A percentile compares a stretch with the other conserved stretches of the same genome.
These are phyloP conservation scores for Suhomyces panamericanus DNA, from an alignment of 1,139 yeast genomes.

Conservation along the genomic window DNA sequence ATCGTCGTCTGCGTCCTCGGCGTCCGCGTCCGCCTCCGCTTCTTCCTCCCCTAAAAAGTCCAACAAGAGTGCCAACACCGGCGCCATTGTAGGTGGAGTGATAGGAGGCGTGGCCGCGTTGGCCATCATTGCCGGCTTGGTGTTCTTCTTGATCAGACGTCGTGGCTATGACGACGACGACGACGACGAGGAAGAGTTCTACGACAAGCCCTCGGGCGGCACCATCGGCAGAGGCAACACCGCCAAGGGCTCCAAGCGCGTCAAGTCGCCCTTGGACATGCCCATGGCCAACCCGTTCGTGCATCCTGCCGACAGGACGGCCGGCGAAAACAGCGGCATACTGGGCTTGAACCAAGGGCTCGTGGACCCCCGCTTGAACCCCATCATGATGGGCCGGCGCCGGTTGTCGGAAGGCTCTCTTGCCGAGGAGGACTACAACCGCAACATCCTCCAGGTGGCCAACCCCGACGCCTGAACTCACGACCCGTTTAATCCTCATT, in stretches of 20 bases:
- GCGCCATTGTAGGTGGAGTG: slow-evolving; percentile 69
- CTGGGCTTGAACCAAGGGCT: slow-evolving; percentile 20
- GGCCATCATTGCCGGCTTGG: slow-evolving; percentile 41
- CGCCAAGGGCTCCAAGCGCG: slow-evolving; percentile 26
- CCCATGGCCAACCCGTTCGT: slow-evolving; percentile 56
- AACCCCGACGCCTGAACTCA: slow-evolving; percentile 52
- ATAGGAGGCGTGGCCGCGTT: slow-evolving; percentile 61
- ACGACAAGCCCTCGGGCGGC: slow-evolving; percentile 33
- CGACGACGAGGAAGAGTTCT: slow-evolving; percentile 49
- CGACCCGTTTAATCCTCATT: background rate
- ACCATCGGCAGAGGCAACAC: slow-evolving; percentile 31
- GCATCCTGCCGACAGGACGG: slow-evolving; percentile 54
- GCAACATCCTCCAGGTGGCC: slow-evolving; percentile 72
- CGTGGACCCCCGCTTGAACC: slow-evolving; percentile 60
- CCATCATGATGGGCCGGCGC: slow-evolving; percentile 71
- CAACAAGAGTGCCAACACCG: slow-evolving; percentile 31
- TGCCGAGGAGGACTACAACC: slow-evolving; percentile 77
- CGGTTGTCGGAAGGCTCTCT: slow-evolving; percentile 72
- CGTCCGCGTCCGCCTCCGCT: slow-evolving; percentile 8
- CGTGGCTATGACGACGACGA: slow-evolving; percentile 38
- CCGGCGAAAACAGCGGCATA: slow-evolving; percentile 19
- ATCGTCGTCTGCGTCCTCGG: slow-evolving; percentile 17
- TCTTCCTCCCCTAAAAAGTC: slow-evolving; percentile 1
- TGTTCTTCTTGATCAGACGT: slow-evolving; percentile 51
- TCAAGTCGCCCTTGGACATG: slow-evolving; percentile 26